These are phyloP conservation scores for Aspergillus pseudoviridinutans DNA, from an alignment of 2,329 filamentous ascomycete genomes.

Conservation along the genomic window DNA sequence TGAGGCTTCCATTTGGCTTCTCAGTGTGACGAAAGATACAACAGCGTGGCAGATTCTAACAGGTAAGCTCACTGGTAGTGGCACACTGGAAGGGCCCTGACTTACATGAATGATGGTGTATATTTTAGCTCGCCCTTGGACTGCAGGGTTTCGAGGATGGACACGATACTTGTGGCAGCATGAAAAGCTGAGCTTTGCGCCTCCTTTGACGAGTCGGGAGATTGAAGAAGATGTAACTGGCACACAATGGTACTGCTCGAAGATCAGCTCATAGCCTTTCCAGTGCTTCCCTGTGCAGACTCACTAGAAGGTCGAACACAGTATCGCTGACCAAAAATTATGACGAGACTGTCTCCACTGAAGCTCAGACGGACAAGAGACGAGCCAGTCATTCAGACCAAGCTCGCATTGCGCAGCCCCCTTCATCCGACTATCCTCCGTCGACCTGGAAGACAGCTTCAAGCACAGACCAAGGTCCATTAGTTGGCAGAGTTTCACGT, in stretches of 20 bases:
- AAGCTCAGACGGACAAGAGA: conserved; percentile 8
- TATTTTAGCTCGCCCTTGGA: conserved; percentile 8
- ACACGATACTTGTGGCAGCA: conserved; percentile 10
- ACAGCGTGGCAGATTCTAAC: conserved; percentile 10
- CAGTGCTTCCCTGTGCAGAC: not conserved
- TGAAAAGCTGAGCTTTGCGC: conserved; percentile 10
- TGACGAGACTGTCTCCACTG: conserved; percentile 8
- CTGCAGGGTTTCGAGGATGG: conserved; percentile 9
- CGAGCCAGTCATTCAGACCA: conserved; percentile 11
- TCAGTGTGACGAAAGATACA: conserved; percentile 11
- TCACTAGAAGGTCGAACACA: conserved; percentile 10
- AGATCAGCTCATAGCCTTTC: not conserved
- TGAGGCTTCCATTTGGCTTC: conserved; percentile 7
- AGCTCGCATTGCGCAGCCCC: conserved; percentile 11
- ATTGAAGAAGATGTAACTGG: conserved; percentile 8
- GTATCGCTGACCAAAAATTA: conserved; percentile 5
- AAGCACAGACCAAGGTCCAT: conserved; percentile 13
- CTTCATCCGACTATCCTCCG: not conserved
- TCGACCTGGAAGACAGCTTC: conserved; percentile 7
- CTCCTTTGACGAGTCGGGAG: conserved; percentile 1
- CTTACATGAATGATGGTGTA: conserved; percentile 8
- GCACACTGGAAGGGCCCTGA: not conserved
- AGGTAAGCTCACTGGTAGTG: not conserved
- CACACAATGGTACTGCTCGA: conserved; percentile 10
- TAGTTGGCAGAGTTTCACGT: conserved; percentile 12